These are phyloP conservation scores for Paragyromitra xinjiangensis DNA, from an alignment of 495 filamentous ascomycete species.

Conservation along the genomic window DNA sequence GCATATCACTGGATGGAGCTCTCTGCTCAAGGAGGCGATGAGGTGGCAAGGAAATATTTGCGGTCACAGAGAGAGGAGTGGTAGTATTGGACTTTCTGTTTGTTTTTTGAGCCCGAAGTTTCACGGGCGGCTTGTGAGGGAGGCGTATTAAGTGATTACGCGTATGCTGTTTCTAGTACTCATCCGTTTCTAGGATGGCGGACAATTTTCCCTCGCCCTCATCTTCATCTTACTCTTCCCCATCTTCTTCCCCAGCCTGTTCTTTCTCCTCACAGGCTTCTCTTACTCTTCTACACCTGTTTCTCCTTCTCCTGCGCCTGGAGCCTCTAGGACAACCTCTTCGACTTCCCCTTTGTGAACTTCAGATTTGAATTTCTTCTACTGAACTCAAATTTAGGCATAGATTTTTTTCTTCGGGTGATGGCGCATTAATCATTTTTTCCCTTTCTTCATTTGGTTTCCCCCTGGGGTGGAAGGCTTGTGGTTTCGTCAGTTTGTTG, in stretches of 20 bases:
- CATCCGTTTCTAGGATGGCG: background rate
- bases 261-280: background rate
- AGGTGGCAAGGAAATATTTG: conserved; percentile 84
- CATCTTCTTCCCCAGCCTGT: background rate
- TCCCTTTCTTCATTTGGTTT: background rate
- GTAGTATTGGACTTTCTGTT: conserved; percentile 36
- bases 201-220: background rate
- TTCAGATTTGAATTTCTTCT: background rate
- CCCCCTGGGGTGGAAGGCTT: conserved; percentile 35
- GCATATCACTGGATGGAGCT: conserved; percentile 99
- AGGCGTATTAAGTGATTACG: background rate
- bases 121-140: conserved; percentile 13
- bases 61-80: conserved; percentile 68
- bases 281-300: background rate
- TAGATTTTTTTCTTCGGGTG: conserved; percentile 43
- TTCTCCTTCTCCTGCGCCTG: background rate
- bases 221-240: background rate
- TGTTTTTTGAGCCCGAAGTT: conserved; percentile 24
- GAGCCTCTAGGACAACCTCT: background rate
- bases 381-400: background rate
- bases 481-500: conserved; percentile 30
- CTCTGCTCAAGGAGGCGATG: conserved; percentile 84
- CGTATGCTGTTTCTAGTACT: background rate
- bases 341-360: background rate
- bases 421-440: conserved; percentile 39